These are phyloP conservation scores for Biscutella laevigata DNA, from an alignment of 441 rosid species.

Conservation along the genomic window DNA sequence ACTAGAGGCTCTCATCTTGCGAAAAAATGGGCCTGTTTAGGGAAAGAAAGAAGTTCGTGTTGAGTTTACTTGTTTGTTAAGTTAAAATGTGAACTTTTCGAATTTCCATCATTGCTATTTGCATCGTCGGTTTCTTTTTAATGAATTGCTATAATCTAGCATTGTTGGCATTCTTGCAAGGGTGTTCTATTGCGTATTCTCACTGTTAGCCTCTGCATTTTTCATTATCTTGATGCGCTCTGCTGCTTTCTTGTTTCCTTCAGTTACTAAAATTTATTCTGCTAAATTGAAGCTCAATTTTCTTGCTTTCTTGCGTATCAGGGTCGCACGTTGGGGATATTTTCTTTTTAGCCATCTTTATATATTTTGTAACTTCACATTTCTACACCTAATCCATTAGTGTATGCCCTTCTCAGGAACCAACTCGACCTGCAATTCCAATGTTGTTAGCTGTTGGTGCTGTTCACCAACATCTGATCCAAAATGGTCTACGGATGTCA, in stretches of 20 bases:
- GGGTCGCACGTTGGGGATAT: background rate
- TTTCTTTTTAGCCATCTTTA: slow-evolving; percentile 1
- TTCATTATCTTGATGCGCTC: slow-evolving; percentile 2
- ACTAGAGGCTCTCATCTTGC: slow-evolving; percentile 6
- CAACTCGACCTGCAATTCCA: slow-evolving; percentile 91
- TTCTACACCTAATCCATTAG: slow-evolving; percentile 7
- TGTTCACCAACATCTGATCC: slow-evolving; percentile 98
- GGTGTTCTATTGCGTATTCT: background rate
- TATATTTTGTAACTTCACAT: background rate
- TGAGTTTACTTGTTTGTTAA: slow-evolving; percentile 4
- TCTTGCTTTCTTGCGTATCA: background rate
- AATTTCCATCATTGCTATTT: slow-evolving; percentile 8
- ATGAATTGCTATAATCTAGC: background rate
- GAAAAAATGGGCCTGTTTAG: background rate
- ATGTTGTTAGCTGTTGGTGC: slow-evolving; percentile 97
- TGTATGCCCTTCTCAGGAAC: slow-evolving; percentile 47
- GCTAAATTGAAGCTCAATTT: background rate
- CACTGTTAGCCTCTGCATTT: background rate
- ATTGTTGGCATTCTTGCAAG: background rate
- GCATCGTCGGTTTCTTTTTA: background rate
- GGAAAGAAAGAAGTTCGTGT: background rate
- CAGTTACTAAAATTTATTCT: background rate
- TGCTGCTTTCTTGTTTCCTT: background rate
- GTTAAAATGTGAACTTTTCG: background rate
- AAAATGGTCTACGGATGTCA: slow-evolving; percentile 92